These are phyloP conservation scores for Monilinia vaccinii-corymbosi DNA, from an alignment of 2,329 filamentous ascomycete genomes.

Conservation along the genomic window DNA sequence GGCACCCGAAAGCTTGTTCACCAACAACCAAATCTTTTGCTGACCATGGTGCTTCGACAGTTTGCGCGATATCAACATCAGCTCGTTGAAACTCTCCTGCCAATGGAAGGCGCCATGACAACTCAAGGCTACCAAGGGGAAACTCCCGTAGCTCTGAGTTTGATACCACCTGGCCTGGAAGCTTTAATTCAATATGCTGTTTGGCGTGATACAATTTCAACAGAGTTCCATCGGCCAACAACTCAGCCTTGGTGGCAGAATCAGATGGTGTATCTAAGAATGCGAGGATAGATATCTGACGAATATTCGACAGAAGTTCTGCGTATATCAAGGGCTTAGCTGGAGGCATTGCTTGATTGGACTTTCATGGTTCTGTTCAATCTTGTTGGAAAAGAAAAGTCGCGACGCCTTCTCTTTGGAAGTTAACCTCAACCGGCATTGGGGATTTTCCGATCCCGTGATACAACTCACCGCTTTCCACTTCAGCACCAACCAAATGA, in stretches of 20 bases:
- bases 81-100: conserved; percentile 10
- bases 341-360: not conserved
- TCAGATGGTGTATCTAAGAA: conserved; percentile 36
- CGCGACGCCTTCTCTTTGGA: not conserved
- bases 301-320: conserved; percentile 55
- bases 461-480: not conserved
- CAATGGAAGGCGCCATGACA: conserved; percentile 48
- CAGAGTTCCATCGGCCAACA: conserved; percentile 37
- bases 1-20: conserved; percentile 29
- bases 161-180: conserved; percentile 32
- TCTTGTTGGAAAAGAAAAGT: not conserved
- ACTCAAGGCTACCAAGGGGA: conserved; percentile 25
- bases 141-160: conserved; percentile 16
- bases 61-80: conserved; percentile 15
- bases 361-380: not conserved
- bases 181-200: conserved; percentile 29
- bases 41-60: conserved; percentile 38
- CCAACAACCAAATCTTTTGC: conserved; percentile 38
- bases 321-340: conserved; percentile 42
- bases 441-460: not conserved
- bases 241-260: conserved; percentile 24
- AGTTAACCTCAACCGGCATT: not conserved
- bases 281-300: conserved; percentile 51
- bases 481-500: not conserved
- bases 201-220: conserved; percentile 42